phyloP scores from a whole-genome alignment of 345 rosid genomes.

The Gynandropsis gynandra region DNA sequence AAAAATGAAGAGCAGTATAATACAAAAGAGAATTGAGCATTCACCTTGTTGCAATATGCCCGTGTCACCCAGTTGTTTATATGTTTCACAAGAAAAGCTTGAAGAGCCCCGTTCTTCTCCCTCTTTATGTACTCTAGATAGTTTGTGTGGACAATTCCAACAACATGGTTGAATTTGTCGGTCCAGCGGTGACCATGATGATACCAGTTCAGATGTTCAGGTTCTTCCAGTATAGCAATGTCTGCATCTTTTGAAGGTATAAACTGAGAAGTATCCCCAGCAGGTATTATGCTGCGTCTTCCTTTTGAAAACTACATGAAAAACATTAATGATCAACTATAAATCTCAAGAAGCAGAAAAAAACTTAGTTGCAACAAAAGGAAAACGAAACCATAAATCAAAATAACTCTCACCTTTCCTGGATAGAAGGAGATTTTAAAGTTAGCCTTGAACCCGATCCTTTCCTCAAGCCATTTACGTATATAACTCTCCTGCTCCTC shows the following conservation, averaged over 20 bases:
- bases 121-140: constrained; percentile 97
- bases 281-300: constrained; percentile 90
- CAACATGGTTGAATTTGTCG: constrained; percentile 89
- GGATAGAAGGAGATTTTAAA: constrained; percentile 95
- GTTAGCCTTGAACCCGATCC: constrained; percentile 80
- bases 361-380: not conserved
- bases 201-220: constrained; percentile 97
- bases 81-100: constrained; percentile 91
- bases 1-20: not conserved
- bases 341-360: not conserved
- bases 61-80: constrained; percentile 85
- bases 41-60: constrained; percentile 88
- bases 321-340: constrained; percentile 15
- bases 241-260: constrained; percentile 86
- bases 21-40: not conserved
- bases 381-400: constrained; percentile 3
- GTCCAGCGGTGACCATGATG: constrained; percentile 98
- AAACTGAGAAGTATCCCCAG: constrained; percentile 93
- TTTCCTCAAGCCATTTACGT: constrained; percentile 92
- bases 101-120: constrained; percentile 88
- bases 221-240: constrained; percentile 91
- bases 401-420: constrained; percentile 72
- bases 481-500: constrained; percentile 94
- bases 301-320: constrained; percentile 68
- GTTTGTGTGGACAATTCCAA: constrained; percentile 95